Base-by-base conservation (phyloP, 139 green algal genomes). In the Chlorella vulgaris region DNA sequence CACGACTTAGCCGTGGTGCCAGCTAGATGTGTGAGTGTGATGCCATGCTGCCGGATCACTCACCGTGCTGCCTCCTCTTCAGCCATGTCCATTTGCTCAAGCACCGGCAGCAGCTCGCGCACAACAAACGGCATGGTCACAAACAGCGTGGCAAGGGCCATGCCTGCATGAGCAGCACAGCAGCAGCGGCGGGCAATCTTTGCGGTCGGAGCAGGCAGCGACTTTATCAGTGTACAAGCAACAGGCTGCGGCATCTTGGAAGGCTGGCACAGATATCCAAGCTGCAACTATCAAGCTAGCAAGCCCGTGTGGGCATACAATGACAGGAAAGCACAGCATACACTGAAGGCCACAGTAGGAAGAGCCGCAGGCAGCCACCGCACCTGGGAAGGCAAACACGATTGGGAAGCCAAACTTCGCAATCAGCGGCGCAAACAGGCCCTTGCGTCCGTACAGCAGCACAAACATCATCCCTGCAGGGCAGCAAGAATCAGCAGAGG, bases 81-180 rank as follows among this genome's bases (percentile, higher is more conserved):
- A 22, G 85, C 86, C 7, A 89, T 60, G 81, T 97, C 94, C 89
- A 94, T 92, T 35, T 85, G 87, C 74, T 97, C 93, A 80, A 97
- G 85, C 18, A 96, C 91, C 67, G 94, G 94, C 47, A 98, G 93
- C 35, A 98, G 88, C 89, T 98, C 94, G 0, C 93, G 84, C 47
- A 92, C 94, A 51, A 97, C 91, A 89, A 96, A 97, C 15, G 94
- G 94, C 85, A 97, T 78, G 0, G 94, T 97, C 60, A 97, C 94
- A 83, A 97, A 97, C 66, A 96, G 85, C 3, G 94, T 97, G 22
- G 94, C 94, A 71, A 98, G 83, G 0, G 88, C 89, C 92, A 97
- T 97, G 43, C 93, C 92, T 93, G 85, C 77, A 80, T 2, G 7
- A 69, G 42, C 1, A 6, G 5, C 26, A 47, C 31, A n/a, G n/a